These are phyloP conservation scores for Sporormia fimetaria DNA, from an alignment of 495 filamentous ascomycete genomes.

Conservation along the genomic window DNA sequence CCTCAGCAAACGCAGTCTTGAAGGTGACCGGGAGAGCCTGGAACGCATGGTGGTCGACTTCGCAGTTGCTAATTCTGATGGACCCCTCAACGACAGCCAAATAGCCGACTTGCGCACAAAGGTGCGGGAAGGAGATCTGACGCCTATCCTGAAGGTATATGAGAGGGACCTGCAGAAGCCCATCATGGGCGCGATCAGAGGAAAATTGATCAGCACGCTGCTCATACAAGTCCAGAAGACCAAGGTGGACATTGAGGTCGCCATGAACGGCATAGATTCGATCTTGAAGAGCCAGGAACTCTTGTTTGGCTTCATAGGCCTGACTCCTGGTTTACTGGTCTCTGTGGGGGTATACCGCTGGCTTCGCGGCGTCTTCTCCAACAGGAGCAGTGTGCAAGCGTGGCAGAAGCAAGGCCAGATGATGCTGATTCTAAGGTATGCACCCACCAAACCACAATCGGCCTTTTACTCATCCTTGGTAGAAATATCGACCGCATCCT, in stretches of 20 bases:
- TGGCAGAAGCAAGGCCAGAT: conserved; percentile 52
- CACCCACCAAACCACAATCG: background rate
- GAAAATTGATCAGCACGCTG: conserved; percentile 80
- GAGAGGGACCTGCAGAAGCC: conserved; percentile 74
- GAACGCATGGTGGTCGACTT: conserved; percentile 98
- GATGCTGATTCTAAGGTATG: conserved; percentile 58
- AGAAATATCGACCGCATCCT: conserved; percentile 65
- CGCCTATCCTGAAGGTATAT: conserved; percentile 79
- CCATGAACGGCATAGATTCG: conserved; percentile 84
- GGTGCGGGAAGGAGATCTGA: conserved; percentile 84
- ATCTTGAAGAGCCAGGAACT: conserved; percentile 92
- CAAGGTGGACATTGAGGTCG: conserved; percentile 94
- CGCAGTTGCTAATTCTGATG: conserved; percentile 59
- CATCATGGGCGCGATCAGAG: conserved; percentile 63
- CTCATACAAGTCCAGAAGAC: conserved; percentile 97
- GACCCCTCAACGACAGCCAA: conserved; percentile 45
- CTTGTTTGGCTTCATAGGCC: conserved; percentile 87
- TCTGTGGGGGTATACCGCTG: conserved; percentile 65
- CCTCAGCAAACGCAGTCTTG: conserved; percentile 82
- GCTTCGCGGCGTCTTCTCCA: conserved; percentile 53
- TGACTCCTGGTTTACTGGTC: conserved; percentile 83
- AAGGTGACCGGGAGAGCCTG: conserved; percentile 78
- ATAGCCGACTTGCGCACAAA: conserved; percentile 59
- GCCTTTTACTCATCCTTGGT: background rate
- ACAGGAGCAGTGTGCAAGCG: conserved; percentile 49